These are phyloP conservation scores for Globisporangium camurandrum DNA, from an alignment of 352 stramenopile genomes.

Conservation along the genomic window DNA sequence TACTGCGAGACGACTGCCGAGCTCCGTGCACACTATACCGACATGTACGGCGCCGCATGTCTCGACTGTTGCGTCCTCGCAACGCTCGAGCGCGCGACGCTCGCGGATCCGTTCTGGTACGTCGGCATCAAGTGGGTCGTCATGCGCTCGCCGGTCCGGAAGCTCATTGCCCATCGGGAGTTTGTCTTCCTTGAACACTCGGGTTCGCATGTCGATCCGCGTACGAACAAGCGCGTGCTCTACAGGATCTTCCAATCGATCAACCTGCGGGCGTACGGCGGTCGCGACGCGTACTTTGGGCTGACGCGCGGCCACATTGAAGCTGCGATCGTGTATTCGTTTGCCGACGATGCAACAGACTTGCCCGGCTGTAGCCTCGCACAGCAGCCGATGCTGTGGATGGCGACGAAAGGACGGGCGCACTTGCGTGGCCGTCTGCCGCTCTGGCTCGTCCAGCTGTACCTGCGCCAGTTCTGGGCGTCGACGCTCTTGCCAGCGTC, in stretches of 20 bases:
- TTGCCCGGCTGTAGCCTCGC: conserved; percentile 4
- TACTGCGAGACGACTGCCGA: conserved; percentile 55
- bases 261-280: conserved; percentile 47
- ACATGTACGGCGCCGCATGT: conserved; percentile 40
- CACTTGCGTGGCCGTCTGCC: conserved; percentile 60
- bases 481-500: conserved; percentile 17
- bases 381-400: conserved; percentile 32
- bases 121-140: conserved; percentile 68
- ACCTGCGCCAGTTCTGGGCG: conserved; percentile 54
- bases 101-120: conserved; percentile 71
- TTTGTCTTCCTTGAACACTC: conserved; percentile 68
- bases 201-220: conserved; percentile 41
- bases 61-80: conserved; percentile 59
- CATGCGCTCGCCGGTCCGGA: conserved; percentile 51
- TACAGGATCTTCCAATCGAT: conserved; percentile 63
- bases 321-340: conserved; percentile 61
- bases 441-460: conserved; percentile 43
- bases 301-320: conserved; percentile 60
- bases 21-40: conserved; percentile 28
- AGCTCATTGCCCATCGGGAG: conserved; percentile 52
- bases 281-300: conserved; percentile 56
- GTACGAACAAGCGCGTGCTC: conserved; percentile 40
- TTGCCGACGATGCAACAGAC: conserved; percentile 25
- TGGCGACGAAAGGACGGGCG: conserved; percentile 47
- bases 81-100: conserved; percentile 51